Percentiles rank a stretch among this genome's conserved stretches.
Conservation (phyloP, 2,329 filamentous ascomycete genomes). For the Diaporthe vexans region DNA sequence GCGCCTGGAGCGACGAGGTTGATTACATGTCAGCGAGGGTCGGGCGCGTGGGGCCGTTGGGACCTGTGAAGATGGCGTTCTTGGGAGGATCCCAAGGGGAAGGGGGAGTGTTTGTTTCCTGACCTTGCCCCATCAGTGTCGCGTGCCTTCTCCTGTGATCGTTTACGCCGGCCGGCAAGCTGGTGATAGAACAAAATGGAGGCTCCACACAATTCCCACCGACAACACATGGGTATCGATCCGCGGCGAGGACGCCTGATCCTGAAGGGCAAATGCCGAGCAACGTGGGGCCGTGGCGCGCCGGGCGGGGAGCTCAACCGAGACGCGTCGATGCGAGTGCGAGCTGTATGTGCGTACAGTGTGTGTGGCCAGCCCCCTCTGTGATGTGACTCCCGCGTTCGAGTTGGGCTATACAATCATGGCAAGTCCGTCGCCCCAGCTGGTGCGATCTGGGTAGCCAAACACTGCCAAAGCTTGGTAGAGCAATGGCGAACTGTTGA, state of each 20-base stretch:
- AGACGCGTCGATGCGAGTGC: slow-evolving; percentile 17
- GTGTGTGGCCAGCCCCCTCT: background rate
- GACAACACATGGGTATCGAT: slow-evolving; percentile 39
- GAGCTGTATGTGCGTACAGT: slow-evolving; percentile 1
- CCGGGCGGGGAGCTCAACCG: slow-evolving; percentile 15
- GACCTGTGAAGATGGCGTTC: background rate
- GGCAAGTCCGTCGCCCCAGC: background rate
- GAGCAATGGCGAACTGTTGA: background rate
- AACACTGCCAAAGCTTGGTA: too few relatives aligned
- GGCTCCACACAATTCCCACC: slow-evolving; percentile 41
- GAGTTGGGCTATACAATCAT: background rate
- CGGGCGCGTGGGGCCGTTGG: background rate
- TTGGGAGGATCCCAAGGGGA: background rate
- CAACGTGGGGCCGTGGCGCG: slow-evolving; percentile 28
- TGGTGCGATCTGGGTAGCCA: background rate
- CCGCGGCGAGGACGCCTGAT: slow-evolving; percentile 21
- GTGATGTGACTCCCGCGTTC: background rate
- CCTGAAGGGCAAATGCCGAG: slow-evolving; percentile 13
- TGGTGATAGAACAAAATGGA: slow-evolving; percentile 40
- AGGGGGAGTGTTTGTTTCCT: slow-evolving; percentile 19
- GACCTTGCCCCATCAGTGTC: slow-evolving; percentile 36
- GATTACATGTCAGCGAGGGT: slow-evolving; percentile 30
- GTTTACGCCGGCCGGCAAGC: slow-evolving; percentile 34
- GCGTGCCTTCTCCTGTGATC: slow-evolving; percentile 26
- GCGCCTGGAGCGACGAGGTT: slow-evolving; percentile 18